Evolutionary conservation across 2,329 filamentous ascomycete genomes (phyloP), one percentile per base, ranked within the genome.

Genomic region (Neoscytalidium dimidiatum): DNA sequence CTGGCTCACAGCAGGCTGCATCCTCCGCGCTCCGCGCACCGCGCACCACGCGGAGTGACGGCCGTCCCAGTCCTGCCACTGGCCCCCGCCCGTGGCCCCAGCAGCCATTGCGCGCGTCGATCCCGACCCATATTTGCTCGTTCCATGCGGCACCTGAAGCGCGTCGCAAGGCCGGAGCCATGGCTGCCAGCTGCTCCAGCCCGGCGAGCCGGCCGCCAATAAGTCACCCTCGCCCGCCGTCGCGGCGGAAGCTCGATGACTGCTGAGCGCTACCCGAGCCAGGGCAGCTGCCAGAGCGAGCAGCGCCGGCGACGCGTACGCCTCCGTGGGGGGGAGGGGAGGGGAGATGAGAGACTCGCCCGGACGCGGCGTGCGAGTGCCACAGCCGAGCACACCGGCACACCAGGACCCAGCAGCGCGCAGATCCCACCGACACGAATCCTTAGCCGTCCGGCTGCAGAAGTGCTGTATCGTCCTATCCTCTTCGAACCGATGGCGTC

Each of bases 131-230:
- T 49, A 64, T 64, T 64, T 51, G 49, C 51, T 48, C 49, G 51
- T 52, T 64, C 29, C 62, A 43, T 64, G 62, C 62, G 62, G 51
- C 62, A 64, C 62, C 38, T 41, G 62, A 58, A 56, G 62, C 62
- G 56, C 56, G 62, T 64, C 35, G 31, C 49, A 64, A 64, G 62
- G 62, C 62, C 51, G 49, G 49, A 52, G 48, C 51, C 51, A 38
- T 64, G 62, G 62, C 62, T 64, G 62, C 43, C 43, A 35, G 29
- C 43, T 31, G 17, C n/a, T n/a, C n/a, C n/a, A n/a, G n/a, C n/a
- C n/a, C n/a, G n/a, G n/a, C n/a, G n/a, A n/a, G 41, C 26, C 41
- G 35, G 35, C 53, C 23, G 38, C 53, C 53, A 57, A 43, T 43
- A 38, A 56, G 13, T 33, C 52, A 56, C 52, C 52, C 52, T 56